Conservation (phyloP, 2,329 filamentous ascomycete genomes). For the Colletotrichum viniferum region DNA sequence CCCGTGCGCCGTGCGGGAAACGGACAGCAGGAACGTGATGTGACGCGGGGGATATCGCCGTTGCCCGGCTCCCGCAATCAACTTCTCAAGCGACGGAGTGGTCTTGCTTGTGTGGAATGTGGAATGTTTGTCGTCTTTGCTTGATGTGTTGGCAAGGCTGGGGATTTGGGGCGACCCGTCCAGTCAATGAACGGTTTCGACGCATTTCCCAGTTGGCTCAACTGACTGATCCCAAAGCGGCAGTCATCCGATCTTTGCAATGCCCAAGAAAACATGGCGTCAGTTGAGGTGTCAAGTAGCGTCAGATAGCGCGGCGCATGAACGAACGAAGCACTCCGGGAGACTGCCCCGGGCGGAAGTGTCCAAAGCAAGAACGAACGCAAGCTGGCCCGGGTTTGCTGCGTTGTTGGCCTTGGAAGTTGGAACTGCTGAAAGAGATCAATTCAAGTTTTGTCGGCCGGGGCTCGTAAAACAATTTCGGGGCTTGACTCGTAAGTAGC, state of each 20-base stretch:
- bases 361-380: neutral
- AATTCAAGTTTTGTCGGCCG: neutral
- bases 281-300: slow-evolving; percentile 13
- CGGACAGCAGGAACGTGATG: neutral
- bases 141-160: slow-evolving; percentile 15
- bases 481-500: slow-evolving; percentile 12
- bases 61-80: neutral
- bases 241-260: slow-evolving; percentile 6
- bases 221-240: neutral
- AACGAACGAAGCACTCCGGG: neutral
- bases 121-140: neutral
- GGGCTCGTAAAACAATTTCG: slow-evolving; percentile 3
- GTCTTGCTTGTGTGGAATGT: neutral
- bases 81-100: neutral
- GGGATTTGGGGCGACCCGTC: neutral
- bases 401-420: neutral
- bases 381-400: neutral
- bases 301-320: neutral
- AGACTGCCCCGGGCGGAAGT: neutral
- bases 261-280: slow-evolving; percentile 14
- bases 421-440: neutral
- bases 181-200: neutral
- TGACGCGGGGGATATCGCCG: neutral
- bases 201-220: neutral
- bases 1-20: slow-evolving; percentile 4